These are phyloP conservation scores for Amphichorda felina DNA, from an alignment of 2,329 filamentous ascomycete species.

Conservation along the genomic window DNA sequence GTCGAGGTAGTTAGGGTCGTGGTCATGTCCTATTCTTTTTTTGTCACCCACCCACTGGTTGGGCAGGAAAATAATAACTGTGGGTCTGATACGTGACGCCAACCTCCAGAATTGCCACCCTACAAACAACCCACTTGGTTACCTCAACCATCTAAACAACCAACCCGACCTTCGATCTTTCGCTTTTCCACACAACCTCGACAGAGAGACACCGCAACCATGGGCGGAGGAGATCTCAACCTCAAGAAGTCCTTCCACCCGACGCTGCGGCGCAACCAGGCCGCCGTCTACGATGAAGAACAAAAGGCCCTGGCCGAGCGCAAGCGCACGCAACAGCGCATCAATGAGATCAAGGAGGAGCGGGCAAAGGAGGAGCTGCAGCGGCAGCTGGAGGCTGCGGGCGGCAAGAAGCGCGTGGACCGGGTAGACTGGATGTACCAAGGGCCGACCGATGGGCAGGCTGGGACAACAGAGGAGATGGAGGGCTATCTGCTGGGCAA, in stretches of 20 bases:
- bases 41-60: no score
- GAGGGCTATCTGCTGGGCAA: slow-evolving; percentile 91
- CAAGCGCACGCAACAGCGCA: slow-evolving; percentile 82
- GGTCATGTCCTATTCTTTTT: no score
- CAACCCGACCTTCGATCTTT: no score
- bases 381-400: slow-evolving; percentile 76
- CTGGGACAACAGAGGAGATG: slow-evolving; percentile 75
- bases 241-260: slow-evolving; percentile 95
- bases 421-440: slow-evolving; percentile 98
- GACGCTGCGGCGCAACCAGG: slow-evolving; percentile 79
- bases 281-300: slow-evolving; percentile 82
- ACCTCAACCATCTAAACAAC: slow-evolving; percentile 4
- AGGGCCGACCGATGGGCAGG: slow-evolving; percentile 66
- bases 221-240: slow-evolving; percentile 93
- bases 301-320: slow-evolving; percentile 88
- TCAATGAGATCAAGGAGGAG: slow-evolving; percentile 91
- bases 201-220: slow-evolving; percentile 40
- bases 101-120: background rate
- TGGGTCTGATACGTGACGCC: background rate
- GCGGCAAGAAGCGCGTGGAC: slow-evolving; percentile 66
- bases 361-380: slow-evolving; percentile 86
- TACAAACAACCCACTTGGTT: background rate
- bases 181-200: no score
- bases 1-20: no score
- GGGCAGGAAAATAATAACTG: no score